These are phyloP conservation scores for Geosmithia flava DNA, from an alignment of 2,329 filamentous ascomycete genomes.

Conservation along the genomic window DNA sequence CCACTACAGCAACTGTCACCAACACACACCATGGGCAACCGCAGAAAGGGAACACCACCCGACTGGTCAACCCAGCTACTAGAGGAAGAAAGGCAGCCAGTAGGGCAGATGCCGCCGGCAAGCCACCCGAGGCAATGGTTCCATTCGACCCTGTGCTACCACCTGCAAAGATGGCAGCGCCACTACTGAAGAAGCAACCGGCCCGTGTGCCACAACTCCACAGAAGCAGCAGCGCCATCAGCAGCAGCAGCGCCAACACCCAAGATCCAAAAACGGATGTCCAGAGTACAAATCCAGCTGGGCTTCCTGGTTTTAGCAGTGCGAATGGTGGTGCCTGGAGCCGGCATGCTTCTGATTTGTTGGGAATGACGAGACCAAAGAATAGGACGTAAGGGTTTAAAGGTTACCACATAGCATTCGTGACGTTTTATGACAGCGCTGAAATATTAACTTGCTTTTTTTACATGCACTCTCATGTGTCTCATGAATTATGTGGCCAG, in stretches of 20 bases:
- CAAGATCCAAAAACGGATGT: too few relatives aligned
- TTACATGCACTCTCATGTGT: too few relatives aligned
- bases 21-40: neutral
- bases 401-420: neutral
- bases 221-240: neutral
- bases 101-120: conserved; percentile 36
- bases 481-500: neutral
- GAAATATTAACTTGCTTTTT: neutral
- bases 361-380: conserved; percentile 44
- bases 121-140: conserved; percentile 28
- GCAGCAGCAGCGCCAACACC: neutral
- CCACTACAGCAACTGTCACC: neutral
- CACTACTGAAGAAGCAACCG: neutral
- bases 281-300: neutral
- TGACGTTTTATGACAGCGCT: conserved; percentile 12
- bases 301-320: conserved; percentile 31
- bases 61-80: conserved; percentile 34
- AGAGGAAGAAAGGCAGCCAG: conserved; percentile 40
- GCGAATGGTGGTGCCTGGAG: conserved; percentile 55
- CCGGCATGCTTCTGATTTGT: conserved; percentile 53
- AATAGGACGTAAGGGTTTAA: conserved; percentile 7
- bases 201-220: neutral
- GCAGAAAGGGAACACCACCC: neutral
- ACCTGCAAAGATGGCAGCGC: conserved; percentile 1
- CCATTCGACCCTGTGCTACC: conserved; percentile 16